Conservation (phyloP, 164 flowering plant species). For the Pachysandra terminalis region DNA sequence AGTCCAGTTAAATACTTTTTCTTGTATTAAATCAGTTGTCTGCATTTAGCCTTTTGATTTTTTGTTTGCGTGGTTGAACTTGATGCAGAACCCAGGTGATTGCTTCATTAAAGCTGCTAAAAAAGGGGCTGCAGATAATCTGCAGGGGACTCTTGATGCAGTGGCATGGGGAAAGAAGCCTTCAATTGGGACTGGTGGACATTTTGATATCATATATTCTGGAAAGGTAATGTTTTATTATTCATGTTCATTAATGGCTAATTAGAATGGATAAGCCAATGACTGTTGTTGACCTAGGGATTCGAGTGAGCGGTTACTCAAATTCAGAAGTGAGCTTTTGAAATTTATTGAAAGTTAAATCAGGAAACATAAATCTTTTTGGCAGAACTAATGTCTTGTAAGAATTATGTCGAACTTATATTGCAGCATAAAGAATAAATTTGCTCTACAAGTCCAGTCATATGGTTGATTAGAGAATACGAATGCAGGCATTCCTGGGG, state of each 20-base stretch:
- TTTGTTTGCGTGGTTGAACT: conserved; percentile 7
- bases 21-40: neutral
- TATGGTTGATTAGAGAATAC: neutral
- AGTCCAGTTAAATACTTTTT: conserved; percentile 19
- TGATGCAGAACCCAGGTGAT: conserved; percentile 59
- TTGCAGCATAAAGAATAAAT: neutral
- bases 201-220: conserved; percentile 66
- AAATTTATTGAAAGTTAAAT: neutral
- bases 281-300: too few relatives aligned
- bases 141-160: conserved; percentile 73
- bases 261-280: too few relatives aligned
- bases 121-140: conserved; percentile 50
- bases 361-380: neutral
- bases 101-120: conserved; percentile 83
- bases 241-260: too few relatives aligned
- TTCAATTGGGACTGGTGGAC: conserved; percentile 61
- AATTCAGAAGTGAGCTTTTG: neutral
- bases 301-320: neutral
- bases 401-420: neutral
- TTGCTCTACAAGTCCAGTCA: neutral
- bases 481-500: too few relatives aligned
- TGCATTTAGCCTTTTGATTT: neutral
- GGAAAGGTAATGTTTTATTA: conserved; percentile 19
- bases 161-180: conserved; percentile 87
- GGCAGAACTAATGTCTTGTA: neutral